Percentiles rank a stretch among this genome's conserved stretches.
phyloP scores from a whole-genome alignment of 1,139 yeast genomes.

The Hyphopichia khmerensis region DNA sequence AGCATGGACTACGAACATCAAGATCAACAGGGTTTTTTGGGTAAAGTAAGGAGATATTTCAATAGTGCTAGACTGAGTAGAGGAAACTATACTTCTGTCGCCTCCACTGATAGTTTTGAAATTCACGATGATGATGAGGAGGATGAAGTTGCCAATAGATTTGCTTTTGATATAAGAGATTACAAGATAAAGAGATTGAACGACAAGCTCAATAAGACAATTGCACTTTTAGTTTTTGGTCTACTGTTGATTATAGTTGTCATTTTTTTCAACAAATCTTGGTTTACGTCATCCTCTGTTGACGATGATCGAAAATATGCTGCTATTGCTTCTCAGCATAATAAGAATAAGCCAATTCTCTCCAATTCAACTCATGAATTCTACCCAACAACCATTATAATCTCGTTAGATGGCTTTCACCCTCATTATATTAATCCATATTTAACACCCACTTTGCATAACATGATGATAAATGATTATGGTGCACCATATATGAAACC shows the following conservation, averaged over 20 bases:
- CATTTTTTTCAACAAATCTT: background rate
- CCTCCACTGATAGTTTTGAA: constrained; percentile 7
- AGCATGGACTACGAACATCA: constrained; percentile 22
- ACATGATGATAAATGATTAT: constrained; percentile 50
- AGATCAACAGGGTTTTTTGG: constrained; percentile 2
- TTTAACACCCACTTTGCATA: constrained; percentile 70
- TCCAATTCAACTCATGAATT: constrained; percentile 73
- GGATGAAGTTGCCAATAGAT: constrained; percentile 5
- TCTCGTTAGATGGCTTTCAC: constrained; percentile 87
- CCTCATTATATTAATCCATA: constrained; percentile 77
- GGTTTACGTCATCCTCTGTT: background rate
- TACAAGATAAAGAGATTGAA: constrained; percentile 22
- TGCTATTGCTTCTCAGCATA: background rate
- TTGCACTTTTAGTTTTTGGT: constrained; percentile 1
- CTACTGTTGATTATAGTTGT: background rate
- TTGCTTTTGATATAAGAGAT: constrained; percentile 18
- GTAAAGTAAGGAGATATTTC: constrained; percentile 4
- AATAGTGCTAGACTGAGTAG: background rate
- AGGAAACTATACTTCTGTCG: background rate
- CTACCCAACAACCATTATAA: constrained; percentile 72
- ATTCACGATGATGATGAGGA: constrained; percentile 7
- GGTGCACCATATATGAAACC: constrained; percentile 87
- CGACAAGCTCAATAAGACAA: constrained; percentile 14
- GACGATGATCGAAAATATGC: background rate
- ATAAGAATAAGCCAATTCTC: constrained; percentile 14